Conservation (phyloP, 1,284 basidiomycete species). For the Boletus austroedulis region DNA sequence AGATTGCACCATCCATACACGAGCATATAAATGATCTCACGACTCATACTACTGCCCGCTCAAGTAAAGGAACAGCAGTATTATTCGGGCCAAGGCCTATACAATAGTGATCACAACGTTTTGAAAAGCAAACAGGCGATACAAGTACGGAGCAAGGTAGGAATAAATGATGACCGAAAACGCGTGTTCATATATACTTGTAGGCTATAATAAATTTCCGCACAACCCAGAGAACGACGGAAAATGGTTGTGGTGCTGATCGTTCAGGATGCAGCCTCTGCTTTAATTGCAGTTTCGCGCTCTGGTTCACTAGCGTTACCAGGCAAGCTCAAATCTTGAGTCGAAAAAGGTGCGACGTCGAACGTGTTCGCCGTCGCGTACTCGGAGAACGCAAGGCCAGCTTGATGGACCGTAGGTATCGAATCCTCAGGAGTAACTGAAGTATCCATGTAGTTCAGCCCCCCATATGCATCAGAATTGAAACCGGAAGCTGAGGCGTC, state of each 20-base stretch:
- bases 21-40: constrained; percentile 14
- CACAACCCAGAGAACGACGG: constrained; percentile 28
- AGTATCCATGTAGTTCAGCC: constrained; percentile 73
- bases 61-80: constrained; percentile 21
- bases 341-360: constrained; percentile 61
- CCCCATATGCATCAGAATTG: constrained; percentile 62
- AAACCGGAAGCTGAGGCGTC: constrained; percentile 60
- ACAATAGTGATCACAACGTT: constrained; percentile 35
- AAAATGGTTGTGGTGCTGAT: constrained; percentile 19
- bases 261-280: constrained; percentile 39
- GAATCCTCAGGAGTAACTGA: constrained; percentile 59
- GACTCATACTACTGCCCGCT: constrained; percentile 15
- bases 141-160: constrained; percentile 39
- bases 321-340: constrained; percentile 63
- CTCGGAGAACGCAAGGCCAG: constrained; percentile 63
- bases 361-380: constrained; percentile 61
- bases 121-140: constrained; percentile 31
- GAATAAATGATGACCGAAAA: constrained; percentile 35
- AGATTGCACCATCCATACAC: constrained; percentile 10
- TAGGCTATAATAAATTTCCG: constrained; percentile 33
- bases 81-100: constrained; percentile 34
- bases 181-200: constrained; percentile 37
- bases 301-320: constrained; percentile 55
- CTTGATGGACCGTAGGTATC: constrained; percentile 50
- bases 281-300: constrained; percentile 46